phyloP scores from a whole-genome alignment of 192 early-diverging fungal genomes.

The Mortierella alpina region DNA sequence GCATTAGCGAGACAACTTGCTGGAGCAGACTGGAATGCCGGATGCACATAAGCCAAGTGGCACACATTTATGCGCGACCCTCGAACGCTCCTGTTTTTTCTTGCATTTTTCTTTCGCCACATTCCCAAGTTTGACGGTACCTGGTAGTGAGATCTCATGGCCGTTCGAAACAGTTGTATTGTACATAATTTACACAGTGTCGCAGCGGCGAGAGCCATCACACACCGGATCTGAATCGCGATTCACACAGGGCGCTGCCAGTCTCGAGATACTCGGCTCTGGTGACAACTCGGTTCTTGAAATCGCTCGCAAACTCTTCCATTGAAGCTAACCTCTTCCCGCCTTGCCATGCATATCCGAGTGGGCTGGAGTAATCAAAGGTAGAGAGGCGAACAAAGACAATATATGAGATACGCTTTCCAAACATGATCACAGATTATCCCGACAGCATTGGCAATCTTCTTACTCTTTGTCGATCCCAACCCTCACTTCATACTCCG shows the following conservation, averaged over 20 bases:
- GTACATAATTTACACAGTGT: neutral
- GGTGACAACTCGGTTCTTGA: slow-evolving; percentile 63
- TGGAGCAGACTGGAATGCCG: too few relatives aligned
- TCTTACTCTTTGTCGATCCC: slow-evolving; percentile 69
- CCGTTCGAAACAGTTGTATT: too few relatives aligned
- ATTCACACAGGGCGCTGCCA: slow-evolving; percentile 66
- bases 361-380: slow-evolving; percentile 48
- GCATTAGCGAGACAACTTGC: too few relatives aligned
- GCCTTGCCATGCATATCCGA: slow-evolving; percentile 69
- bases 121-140: too few relatives aligned
- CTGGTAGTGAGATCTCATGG: too few relatives aligned
- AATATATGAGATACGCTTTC: too few relatives aligned
- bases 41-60: too few relatives aligned
- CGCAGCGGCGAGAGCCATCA: neutral
- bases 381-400: neutral
- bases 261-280: slow-evolving; percentile 72
- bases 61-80: too few relatives aligned
- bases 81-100: too few relatives aligned
- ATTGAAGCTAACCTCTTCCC: slow-evolving; percentile 55
- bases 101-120: too few relatives aligned
- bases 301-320: slow-evolving; percentile 57
- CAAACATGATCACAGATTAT: too few relatives aligned
- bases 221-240: slow-evolving; percentile 56
- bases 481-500: slow-evolving; percentile 67
- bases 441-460: neutral